A percentile compares a stretch with the other conserved stretches of the same genome.
These are phyloP conservation scores for Lathyrus oleraceus DNA, from an alignment of 306 rosid genomes.

Conservation along the genomic window DNA sequence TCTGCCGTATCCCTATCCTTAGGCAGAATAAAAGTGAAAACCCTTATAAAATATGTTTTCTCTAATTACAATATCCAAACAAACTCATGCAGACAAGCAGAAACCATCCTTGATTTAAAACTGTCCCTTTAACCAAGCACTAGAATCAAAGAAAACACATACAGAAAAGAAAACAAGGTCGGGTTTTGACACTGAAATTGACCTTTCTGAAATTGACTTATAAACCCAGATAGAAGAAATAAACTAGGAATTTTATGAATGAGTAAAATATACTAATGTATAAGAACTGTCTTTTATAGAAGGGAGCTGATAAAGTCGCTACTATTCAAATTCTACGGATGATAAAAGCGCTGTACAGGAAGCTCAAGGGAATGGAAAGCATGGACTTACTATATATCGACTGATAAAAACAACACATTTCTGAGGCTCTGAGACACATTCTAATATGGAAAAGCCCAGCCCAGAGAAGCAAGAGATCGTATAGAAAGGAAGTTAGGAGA, in stretches of 20 bases:
- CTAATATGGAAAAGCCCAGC: conserved; percentile 2
- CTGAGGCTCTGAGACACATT: conserved; percentile 2
- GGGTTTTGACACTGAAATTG: conserved; percentile 12
- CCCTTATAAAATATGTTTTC: not conserved
- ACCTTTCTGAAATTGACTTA: conserved; percentile 17
- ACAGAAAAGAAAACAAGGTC: conserved; percentile 12
- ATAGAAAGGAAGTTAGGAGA: not conserved
- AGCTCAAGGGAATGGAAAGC: conserved; percentile 11
- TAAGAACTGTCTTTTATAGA: conserved; percentile 20
- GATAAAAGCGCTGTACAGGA: conserved; percentile 1
- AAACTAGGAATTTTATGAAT: not conserved
- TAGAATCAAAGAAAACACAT: conserved; percentile 2
- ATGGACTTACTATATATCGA: not conserved
- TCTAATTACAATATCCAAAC: conserved; percentile 1
- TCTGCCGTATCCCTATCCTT: conserved; percentile 2
- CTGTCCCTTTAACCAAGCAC: conserved; percentile 5
- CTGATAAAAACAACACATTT: not conserved
- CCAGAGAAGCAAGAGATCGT: not conserved
- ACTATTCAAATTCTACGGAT: conserved; percentile 12
- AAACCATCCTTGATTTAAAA: conserved; percentile 7
- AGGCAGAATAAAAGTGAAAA: not conserved
- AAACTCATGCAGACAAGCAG: conserved; percentile 4
- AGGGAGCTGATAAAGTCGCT: conserved; percentile 13
- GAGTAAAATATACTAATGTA: not conserved
- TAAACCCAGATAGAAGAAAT: conserved; percentile 20